Conservation (phyloP, 2,329 filamentous ascomycete species). For the Pyrenophora teres region DNA sequence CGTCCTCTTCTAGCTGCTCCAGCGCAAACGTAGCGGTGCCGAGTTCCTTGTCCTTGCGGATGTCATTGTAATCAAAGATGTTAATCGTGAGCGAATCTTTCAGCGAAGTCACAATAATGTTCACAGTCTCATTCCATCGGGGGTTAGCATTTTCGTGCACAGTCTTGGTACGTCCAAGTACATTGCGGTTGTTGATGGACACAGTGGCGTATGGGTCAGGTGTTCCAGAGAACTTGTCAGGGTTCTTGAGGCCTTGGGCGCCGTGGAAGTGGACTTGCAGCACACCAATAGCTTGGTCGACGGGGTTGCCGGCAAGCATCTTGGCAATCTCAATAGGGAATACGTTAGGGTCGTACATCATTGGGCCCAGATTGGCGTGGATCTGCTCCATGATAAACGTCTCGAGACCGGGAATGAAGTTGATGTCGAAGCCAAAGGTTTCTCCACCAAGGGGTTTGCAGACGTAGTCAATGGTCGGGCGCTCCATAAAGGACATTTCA, state of each 20-base stretch:
- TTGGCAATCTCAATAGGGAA: slow-evolving; percentile 99
- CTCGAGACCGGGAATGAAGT: slow-evolving; percentile 95
- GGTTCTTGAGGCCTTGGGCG: slow-evolving; percentile 90
- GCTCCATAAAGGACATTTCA: slow-evolving; percentile 92
- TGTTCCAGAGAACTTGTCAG: slow-evolving; percentile 89
- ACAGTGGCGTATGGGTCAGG: slow-evolving; percentile 88
- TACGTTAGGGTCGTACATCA: slow-evolving; percentile 98
- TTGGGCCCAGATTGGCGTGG: slow-evolving; percentile 87
- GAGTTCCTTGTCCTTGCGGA: slow-evolving; percentile 94
- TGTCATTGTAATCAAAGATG: slow-evolving; percentile 91
- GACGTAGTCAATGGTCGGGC: slow-evolving; percentile 90
- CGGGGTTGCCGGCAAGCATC: slow-evolving; percentile 90
- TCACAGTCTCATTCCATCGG: slow-evolving; percentile 95
- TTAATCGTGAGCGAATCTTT: slow-evolving; percentile 84
- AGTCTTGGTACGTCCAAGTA: slow-evolving; percentile 87
- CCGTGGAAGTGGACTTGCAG: slow-evolving; percentile 89
- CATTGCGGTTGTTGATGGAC: slow-evolving; percentile 79
- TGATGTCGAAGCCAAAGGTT: slow-evolving; percentile 96
- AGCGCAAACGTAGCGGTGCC: slow-evolving; percentile 84
- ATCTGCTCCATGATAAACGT: slow-evolving; percentile 95
- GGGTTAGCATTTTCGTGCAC: slow-evolving; percentile 84
- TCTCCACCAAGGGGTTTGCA: slow-evolving; percentile 98
- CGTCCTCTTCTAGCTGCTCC: slow-evolving; percentile 76
- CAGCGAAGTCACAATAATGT: slow-evolving; percentile 90
- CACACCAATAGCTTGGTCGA: slow-evolving; percentile 95